These are phyloP conservation scores for Nakazawaea laoshanensis DNA, from an alignment of 805 yeast genomes.

Conservation along the genomic window DNA sequence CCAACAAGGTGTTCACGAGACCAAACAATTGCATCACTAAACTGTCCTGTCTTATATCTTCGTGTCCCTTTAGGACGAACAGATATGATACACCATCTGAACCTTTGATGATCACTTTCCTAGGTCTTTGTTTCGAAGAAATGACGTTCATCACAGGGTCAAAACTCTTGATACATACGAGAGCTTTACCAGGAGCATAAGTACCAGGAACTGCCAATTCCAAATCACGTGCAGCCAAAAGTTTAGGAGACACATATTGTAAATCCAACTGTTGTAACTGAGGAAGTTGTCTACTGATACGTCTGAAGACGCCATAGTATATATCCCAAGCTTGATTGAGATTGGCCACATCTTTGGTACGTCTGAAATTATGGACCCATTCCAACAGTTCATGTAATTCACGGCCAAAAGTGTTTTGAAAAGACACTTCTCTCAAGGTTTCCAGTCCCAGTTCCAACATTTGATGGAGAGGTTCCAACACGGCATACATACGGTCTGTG, in stretches of 20 bases:
- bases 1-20: conserved; percentile 80
- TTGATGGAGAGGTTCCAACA: conserved; percentile 81
- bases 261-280: conserved; percentile 79
- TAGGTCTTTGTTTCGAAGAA: conserved; percentile 92
- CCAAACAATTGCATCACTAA: conserved; percentile 98
- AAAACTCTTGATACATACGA: conserved; percentile 63
- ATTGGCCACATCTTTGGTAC: conserved; percentile 80
- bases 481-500: conserved; percentile 89
- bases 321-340: conserved; percentile 97
- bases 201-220: conserved; percentile 94
- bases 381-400: conserved; percentile 89
- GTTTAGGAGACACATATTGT: conserved; percentile 89
- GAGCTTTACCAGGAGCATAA: conserved; percentile 75
- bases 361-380: conserved; percentile 81
- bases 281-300: conserved; percentile 83
- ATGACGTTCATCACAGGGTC: conserved; percentile 83
- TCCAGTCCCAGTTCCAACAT: conserved; percentile 83
- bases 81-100: conserved; percentile 89
- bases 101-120: conserved; percentile 72
- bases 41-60: conserved; percentile 95
- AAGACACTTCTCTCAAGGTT: conserved; percentile 86
- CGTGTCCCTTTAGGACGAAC: conserved; percentile 86
- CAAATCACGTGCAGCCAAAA: conserved; percentile 68
- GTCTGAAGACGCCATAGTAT: conserved; percentile 86
- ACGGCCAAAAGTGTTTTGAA: conserved; percentile 87